Conservation (phyloP, 306 rosid species). For the Vigna mungo region DNA sequence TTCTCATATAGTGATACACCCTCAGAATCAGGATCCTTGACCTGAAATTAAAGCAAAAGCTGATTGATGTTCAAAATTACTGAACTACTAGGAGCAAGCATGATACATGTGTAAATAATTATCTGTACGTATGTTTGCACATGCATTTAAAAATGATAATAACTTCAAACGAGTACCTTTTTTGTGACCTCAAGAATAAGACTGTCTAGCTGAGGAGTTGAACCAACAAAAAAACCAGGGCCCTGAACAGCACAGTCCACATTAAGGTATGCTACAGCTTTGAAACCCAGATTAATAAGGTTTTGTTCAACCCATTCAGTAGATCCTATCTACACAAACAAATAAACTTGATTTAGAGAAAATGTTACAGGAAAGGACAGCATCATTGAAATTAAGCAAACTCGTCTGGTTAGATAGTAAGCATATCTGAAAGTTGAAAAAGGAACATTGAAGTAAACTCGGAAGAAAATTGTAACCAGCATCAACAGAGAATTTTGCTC, state of each 20-base stretch:
- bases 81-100: slow-evolving; percentile 30
- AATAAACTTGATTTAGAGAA: slow-evolving; percentile 39
- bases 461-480: neutral
- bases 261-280: slow-evolving; percentile 91
- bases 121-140: neutral
- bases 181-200: slow-evolving; percentile 78
- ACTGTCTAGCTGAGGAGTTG: slow-evolving; percentile 94
- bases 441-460: slow-evolving; percentile 21
- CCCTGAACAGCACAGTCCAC: slow-evolving; percentile 99
- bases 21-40: slow-evolving; percentile 82
- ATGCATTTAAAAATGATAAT: slow-evolving; percentile 1
- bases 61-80: slow-evolving; percentile 33
- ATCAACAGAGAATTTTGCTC: neutral
- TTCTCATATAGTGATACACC: slow-evolving; percentile 61
- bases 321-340: slow-evolving; percentile 78
- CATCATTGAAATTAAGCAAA: slow-evolving; percentile 31
- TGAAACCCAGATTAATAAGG: slow-evolving; percentile 75
- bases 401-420: slow-evolving; percentile 16
- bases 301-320: slow-evolving; percentile 99
- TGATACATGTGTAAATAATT: neutral
- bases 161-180: slow-evolving; percentile 55
- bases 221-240: slow-evolving; percentile 79
- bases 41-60: slow-evolving; percentile 60
- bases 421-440: slow-evolving; percentile 11
- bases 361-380: slow-evolving; percentile 28